Evolutionary conservation across 2,329 filamentous ascomycete genomes (phyloP), one percentile per base, ranked within the genome.

Genomic region (Didymella keratinophila): DNA sequence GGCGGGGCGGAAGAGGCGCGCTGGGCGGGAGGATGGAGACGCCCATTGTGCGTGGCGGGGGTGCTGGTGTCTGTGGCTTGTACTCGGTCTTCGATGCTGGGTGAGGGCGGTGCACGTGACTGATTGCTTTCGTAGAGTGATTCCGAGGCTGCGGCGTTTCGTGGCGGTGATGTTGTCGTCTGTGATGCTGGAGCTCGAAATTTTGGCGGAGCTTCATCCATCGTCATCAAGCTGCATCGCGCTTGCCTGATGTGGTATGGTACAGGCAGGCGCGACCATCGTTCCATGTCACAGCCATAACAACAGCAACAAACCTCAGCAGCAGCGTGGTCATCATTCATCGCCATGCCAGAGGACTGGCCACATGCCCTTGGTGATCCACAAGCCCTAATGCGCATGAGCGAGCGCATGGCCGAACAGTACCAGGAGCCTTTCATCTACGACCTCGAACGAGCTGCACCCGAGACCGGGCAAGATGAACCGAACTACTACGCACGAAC

Each of bases 1-100:
- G 67, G 46, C 61, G 68, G 18, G 66, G 66, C 46, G 68, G 65
- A 58, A 67, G 60, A 48, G 75, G 64, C 61, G 73, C 69, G 45
- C 78, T 76, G 9, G 86, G 86, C 7, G 84, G 79, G 30, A 86
- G 78, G 64, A 88, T 87, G 6, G 84, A 84, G 62, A 88, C 84
- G 18, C 84, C 82, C 86, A 88, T 88, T 49, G 52, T 73, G 37
- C 32, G 63, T 51, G 45, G 50, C 32, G 51, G 11, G 18, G 21
- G 28, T 2, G 14, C 4, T 28, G 18, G 12, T 43, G 20, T n/a
- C 37, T 12, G 23, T n/a, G 42, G 23, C 1, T 37, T 30, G 1
- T 42, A 28, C 1, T 42, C n/a, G 39, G 4, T 14, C 6, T 16
- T 16, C 18, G 2, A 11, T 8, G 25, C 21, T 14, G n/a, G 5